A percentile compares a stretch with the other conserved stretches of the same genome.
Conservation (phyloP, 2,329 filamentous ascomycete species). For the Trichoderma gracile region DNA sequence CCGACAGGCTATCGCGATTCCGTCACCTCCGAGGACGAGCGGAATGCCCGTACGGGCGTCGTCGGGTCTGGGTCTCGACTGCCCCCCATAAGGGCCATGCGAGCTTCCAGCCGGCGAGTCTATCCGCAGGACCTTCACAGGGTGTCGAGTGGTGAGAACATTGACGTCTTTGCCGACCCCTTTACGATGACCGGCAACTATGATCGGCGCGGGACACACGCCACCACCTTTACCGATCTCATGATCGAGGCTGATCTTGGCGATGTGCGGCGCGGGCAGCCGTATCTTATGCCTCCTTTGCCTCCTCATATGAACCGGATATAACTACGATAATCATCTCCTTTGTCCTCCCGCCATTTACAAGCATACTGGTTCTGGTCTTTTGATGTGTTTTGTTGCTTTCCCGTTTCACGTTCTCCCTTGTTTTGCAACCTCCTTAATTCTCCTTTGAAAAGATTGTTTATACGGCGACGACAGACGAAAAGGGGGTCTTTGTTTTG, state of each 20-base stretch:
- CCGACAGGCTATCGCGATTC: conserved; percentile 30
- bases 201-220: conserved; percentile 34
- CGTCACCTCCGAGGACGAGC: conserved; percentile 33
- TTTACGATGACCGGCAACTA: conserved; percentile 39
- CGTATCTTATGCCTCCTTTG: conserved; percentile 44
- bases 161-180: conserved; percentile 55
- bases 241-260: conserved; percentile 52
- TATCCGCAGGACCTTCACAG: conserved; percentile 41
- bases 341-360: neutral
- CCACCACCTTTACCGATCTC: conserved; percentile 56
- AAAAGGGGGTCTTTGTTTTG: neutral
- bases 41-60: conserved; percentile 33
- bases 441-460: neutral
- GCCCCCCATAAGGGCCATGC: conserved; percentile 45
- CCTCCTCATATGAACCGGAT: conserved; percentile 35
- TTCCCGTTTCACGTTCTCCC: neutral
- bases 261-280: conserved; percentile 44
- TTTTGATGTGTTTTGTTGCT: too few species aligned
- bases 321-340: conserved; percentile 10
- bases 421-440: neutral
- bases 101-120: conserved; percentile 34
- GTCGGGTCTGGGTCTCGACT: conserved; percentile 33
- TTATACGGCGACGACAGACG: conserved; percentile 1
- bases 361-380: neutral
- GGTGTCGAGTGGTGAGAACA: conserved; percentile 51